A percentile compares a stretch with the other conserved stretches of the same genome.
Conservation (phyloP, 441 rosid species). For the Daphne laureola region DNA sequence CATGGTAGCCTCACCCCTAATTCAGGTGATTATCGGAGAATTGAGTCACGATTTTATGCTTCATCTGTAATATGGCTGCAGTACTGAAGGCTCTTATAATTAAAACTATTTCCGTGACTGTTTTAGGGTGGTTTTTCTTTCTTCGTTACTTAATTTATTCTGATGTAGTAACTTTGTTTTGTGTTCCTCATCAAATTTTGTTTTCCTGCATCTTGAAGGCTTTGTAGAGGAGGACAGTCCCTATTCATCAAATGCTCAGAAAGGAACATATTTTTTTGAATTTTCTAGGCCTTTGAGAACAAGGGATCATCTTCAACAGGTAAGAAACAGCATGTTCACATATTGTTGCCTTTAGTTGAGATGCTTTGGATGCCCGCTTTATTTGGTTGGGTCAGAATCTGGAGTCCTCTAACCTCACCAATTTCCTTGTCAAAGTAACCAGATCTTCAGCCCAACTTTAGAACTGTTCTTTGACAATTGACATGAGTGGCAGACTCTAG, state of each 20-base stretch:
- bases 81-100: no score
- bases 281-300: constrained; percentile 91
- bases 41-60: no score
- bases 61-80: no score
- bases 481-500: no score
- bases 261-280: constrained; percentile 81
- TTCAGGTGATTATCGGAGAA: constrained; percentile 39
- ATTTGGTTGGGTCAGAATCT: no score
- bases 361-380: no score
- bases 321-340: constrained; percentile 23
- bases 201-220: constrained; percentile 31
- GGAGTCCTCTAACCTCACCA: no score
- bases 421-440: background rate
- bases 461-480: background rate
- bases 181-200: constrained; percentile 5
- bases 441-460: background rate
- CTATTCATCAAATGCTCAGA: constrained; percentile 50
- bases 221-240: constrained; percentile 88
- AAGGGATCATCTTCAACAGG: constrained; percentile 88
- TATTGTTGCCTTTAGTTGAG: background rate
- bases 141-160: background rate
- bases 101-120: no score
- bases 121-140: background rate
- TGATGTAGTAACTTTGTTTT: background rate
- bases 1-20: constrained; percentile 62